A percentile compares a stretch with the other conserved stretches of the same genome.
phyloP scores from a whole-genome alignment of 805 yeast species.

The Starmerella floris region DNA sequence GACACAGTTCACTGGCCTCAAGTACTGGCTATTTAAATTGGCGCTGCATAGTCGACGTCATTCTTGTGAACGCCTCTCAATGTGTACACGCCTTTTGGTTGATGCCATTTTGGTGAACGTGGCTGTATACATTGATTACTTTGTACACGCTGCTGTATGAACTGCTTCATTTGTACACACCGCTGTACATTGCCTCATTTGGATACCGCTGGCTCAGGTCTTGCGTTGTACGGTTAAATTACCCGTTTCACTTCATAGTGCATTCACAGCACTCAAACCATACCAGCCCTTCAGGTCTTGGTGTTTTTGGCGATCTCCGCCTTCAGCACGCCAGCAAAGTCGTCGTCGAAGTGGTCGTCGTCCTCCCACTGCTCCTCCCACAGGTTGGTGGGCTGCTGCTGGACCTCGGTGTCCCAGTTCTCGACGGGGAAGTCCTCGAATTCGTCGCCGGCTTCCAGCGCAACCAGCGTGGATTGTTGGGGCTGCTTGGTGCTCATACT shows the following conservation, averaged over 20 bases:
- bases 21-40: too few species aligned
- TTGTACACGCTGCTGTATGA: too few species aligned
- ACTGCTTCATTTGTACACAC: too few species aligned
- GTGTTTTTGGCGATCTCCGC: constrained; percentile 5
- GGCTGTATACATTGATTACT: too few species aligned
- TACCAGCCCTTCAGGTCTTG: background rate
- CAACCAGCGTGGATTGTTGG: constrained; percentile 30
- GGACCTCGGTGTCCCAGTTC: constrained; percentile 35
- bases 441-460: constrained; percentile 91
- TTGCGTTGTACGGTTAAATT: background rate
- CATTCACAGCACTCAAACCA: background rate
- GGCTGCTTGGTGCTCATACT: background rate
- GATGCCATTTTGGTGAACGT: too few species aligned
- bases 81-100: too few species aligned
- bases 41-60: too few species aligned
- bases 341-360: constrained; percentile 77
- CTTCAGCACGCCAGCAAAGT: constrained; percentile 62
- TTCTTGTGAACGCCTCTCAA: too few species aligned
- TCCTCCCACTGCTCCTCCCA: constrained; percentile 97
- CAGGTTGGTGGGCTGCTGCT: constrained; percentile 35
- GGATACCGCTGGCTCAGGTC: too few species aligned
- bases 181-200: too few species aligned
- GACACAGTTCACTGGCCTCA: too few species aligned
- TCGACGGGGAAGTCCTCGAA: constrained; percentile 79
- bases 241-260: background rate